Conservation (phyloP, 2,329 filamentous ascomycete genomes). For the Anthostomella pinea region DNA sequence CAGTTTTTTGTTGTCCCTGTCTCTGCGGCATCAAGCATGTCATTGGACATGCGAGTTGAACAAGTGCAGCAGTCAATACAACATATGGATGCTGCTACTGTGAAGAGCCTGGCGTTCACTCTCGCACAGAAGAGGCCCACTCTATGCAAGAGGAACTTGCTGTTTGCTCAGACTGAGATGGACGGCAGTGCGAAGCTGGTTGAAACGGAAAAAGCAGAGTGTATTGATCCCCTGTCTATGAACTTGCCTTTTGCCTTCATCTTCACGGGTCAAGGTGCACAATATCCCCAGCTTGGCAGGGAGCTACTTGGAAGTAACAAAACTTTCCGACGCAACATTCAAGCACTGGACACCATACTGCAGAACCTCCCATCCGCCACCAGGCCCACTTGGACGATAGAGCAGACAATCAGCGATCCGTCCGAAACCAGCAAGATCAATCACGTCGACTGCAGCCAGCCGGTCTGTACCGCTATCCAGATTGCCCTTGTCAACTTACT, state of each 20-base stretch:
- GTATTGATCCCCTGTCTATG: neutral
- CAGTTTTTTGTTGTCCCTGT: too few species aligned
- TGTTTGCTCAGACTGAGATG: too few species aligned
- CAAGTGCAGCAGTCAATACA: too few species aligned
- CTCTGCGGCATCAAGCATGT: too few species aligned
- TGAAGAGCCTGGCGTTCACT: too few species aligned
- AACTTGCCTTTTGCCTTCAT: constrained; percentile 13
- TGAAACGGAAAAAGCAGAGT: neutral
- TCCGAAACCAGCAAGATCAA: constrained; percentile 5
- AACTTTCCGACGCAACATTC: constrained; percentile 17
- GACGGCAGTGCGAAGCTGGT: too few species aligned
- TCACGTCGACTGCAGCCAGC: constrained; percentile 12
- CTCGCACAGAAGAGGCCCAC: too few species aligned
- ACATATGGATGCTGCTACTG: too few species aligned
- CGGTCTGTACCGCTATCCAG: constrained; percentile 25
- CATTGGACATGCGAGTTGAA: too few species aligned
- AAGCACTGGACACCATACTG: constrained; percentile 11
- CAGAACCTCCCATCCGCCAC: constrained; percentile 1
- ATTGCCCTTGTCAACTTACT: constrained; percentile 19
- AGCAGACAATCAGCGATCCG: constrained; percentile 6
- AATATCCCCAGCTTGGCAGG: constrained; percentile 30
- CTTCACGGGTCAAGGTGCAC: constrained; percentile 31
- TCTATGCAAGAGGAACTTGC: too few species aligned
- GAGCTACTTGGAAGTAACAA: constrained; percentile 22
- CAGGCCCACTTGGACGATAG: constrained; percentile 14